These are phyloP conservation scores for Skeletonema marinoi DNA, from an alignment of 108 stramenopile genomes.

Conservation along the genomic window DNA sequence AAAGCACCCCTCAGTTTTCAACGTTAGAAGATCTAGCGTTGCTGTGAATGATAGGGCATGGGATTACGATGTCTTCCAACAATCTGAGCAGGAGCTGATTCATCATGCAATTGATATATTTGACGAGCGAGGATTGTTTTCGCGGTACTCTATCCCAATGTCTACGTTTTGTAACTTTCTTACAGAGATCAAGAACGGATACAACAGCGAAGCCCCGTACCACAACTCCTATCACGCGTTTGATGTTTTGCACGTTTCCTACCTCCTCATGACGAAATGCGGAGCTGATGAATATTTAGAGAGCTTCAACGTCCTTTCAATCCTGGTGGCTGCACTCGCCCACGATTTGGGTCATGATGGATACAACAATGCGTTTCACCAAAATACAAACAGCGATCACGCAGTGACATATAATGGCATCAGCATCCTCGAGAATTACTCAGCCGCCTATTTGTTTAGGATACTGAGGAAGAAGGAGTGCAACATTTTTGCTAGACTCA, in stretches of 20 bases:
- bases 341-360: constrained; percentile 82
- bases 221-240: constrained; percentile 71
- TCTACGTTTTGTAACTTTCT: constrained; percentile 49
- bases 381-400: constrained; percentile 48
- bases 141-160: constrained; percentile 53
- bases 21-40: constrained; percentile 30
- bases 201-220: constrained; percentile 50
- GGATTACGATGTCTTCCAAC: constrained; percentile 51
- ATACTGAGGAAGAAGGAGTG: constrained; percentile 43
- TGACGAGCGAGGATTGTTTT: constrained; percentile 49
- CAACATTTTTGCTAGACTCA: constrained; percentile 56
- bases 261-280: constrained; percentile 54
- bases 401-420: constrained; percentile 71
- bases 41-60: constrained; percentile 41
- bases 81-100: constrained; percentile 44
- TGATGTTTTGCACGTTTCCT: constrained; percentile 64
- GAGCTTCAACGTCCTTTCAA: constrained; percentile 54
- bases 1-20: constrained; percentile 29
- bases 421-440: constrained; percentile 69
- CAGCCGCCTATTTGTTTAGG: constrained; percentile 57
- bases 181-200: constrained; percentile 39
- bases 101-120: constrained; percentile 53
- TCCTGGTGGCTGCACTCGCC: constrained; percentile 57
- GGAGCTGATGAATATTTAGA: constrained; percentile 51
- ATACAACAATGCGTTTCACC: constrained; percentile 61